Conservation (phyloP, 768 basidiomycete genomes). For the Xanthoconium purpureum region DNA sequence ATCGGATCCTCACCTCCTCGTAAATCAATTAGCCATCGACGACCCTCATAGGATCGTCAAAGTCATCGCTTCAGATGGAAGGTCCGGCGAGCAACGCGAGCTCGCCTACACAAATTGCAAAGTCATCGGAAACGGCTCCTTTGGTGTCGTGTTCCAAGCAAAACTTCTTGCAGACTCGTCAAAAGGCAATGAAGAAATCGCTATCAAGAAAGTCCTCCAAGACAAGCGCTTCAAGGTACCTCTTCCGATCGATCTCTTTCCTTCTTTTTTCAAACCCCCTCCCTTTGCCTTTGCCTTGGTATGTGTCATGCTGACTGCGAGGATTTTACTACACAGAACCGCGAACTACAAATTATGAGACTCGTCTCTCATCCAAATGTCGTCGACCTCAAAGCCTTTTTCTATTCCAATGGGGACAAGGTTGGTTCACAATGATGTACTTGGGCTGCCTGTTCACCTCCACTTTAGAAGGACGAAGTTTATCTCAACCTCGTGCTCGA, state of each 20-base stretch:
- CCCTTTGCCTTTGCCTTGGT: constrained; percentile 1
- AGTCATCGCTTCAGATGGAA: constrained; percentile 93
- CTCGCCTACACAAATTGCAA: constrained; percentile 97
- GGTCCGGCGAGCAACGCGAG: constrained; percentile 82
- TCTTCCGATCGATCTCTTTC: constrained; percentile 11
- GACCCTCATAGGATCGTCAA: constrained; percentile 96
- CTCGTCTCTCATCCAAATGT: constrained; percentile 96
- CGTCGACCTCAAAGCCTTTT: constrained; percentile 95
- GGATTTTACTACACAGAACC: constrained; percentile 61
- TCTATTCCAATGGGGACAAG: constrained; percentile 99
- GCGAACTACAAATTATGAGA: constrained; percentile 98
- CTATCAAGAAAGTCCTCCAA: constrained; percentile 99
- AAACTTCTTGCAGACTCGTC: constrained; percentile 67
- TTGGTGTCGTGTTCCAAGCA: constrained; percentile 98
- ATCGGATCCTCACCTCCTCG: constrained; percentile 23
- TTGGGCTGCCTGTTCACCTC: constrained; percentile 1
- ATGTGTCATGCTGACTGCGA: constrained; percentile 14
- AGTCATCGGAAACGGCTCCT: constrained; percentile 98
- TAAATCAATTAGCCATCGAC: constrained; percentile 64
- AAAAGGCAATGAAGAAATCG: constrained; percentile 80
- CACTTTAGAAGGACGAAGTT: constrained; percentile 91
- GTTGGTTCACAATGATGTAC: constrained; percentile 40
- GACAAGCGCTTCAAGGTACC: constrained; percentile 99
- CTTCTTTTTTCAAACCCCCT: not conserved
- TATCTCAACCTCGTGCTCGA: constrained; percentile 99